Evolutionary conservation across 441 rosid species (phyloP).

Genomic region (Isatis lusitanica): DNA sequence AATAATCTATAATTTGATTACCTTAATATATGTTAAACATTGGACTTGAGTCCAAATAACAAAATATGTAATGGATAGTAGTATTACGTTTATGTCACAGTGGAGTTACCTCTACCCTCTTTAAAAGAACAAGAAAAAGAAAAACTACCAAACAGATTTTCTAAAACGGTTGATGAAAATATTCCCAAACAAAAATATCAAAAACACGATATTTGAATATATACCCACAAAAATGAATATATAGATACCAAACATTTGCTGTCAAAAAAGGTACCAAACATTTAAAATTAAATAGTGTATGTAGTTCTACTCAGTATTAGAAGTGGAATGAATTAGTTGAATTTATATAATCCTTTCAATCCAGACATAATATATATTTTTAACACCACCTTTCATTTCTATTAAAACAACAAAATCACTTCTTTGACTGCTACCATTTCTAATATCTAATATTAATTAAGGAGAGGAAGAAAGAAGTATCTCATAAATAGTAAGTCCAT

Average conservation of each 20-base stretch:
- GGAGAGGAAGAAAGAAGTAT: conserved; percentile 1
- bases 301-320: background rate
- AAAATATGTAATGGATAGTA: background rate
- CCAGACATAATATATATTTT: background rate
- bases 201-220: background rate
- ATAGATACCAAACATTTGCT: background rate
- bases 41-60: background rate
- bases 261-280: background rate
- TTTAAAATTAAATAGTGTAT: background rate
- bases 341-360: background rate
- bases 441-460: background rate
- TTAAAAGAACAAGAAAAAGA: background rate
- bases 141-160: background rate
- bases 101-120: background rate
- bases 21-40: no score
- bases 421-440: background rate
- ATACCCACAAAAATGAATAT: background rate
- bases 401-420: background rate
- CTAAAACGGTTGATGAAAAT: background rate
- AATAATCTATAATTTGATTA: no score
- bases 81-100: background rate
- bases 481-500: conserved; percentile 26
- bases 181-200: background rate
- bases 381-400: background rate
- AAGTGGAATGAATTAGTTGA: background rate